Percentiles rank a stretch among this genome's conserved stretches.
Conservation (phyloP, 2,329 filamentous ascomycete genomes). For the Fusarium redolens region DNA sequence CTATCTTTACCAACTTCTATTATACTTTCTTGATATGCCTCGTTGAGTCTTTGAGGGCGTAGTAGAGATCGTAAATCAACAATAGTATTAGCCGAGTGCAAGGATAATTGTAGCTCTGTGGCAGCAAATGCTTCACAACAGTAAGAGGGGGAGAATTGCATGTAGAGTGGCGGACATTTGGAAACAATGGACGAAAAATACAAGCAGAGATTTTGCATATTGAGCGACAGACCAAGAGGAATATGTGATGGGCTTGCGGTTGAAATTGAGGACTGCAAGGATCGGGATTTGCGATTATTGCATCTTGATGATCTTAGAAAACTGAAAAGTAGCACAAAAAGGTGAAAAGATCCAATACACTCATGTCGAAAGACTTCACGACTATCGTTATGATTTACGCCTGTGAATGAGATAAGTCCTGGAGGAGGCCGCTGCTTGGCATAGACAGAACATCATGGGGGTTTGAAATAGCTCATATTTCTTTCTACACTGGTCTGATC, state of each 20-base stretch:
- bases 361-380: neutral
- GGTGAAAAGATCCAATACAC: neutral
- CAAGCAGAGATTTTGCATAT: neutral
- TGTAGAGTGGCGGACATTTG: neutral
- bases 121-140: neutral
- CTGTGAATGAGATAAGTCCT: neutral
- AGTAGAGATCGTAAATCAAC: neutral
- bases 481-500: slow-evolving; percentile 29
- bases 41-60: neutral
- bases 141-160: neutral
- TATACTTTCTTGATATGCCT: neutral
- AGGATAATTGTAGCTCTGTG: neutral
- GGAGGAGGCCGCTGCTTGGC: neutral
- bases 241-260: neutral
- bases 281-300: neutral
- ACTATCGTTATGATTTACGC: neutral
- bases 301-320: neutral
- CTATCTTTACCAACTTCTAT: neutral
- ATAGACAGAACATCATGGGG: neutral
- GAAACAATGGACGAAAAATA: neutral
- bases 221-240: neutral
- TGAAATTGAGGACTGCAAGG: neutral
- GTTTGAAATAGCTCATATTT: slow-evolving; percentile 24
- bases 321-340: slow-evolving; percentile 16
- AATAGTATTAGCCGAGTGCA: neutral